Percentiles rank a stretch among this genome's conserved stretches.
Evolutionary conservation across 2,329 filamentous ascomycete genomes (phyloP).

Genomic region (Talaromyces atroroseus): DNA sequence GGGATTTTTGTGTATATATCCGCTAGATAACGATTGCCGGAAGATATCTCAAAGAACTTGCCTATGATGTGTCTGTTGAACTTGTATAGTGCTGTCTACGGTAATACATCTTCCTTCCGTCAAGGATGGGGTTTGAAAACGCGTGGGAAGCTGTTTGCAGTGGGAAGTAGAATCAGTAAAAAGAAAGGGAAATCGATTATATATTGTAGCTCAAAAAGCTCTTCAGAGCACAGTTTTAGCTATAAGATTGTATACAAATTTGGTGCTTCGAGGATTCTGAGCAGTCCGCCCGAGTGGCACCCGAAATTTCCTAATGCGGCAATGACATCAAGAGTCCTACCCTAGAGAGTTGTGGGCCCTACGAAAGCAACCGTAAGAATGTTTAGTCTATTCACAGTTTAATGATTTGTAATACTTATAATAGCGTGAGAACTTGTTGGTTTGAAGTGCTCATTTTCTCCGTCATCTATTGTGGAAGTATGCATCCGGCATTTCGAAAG

Average conservation of each 20-base stretch:
- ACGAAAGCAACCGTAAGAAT: no score
- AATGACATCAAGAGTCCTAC: background rate
- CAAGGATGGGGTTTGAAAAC: background rate
- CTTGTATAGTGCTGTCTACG: background rate
- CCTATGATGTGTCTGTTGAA: background rate
- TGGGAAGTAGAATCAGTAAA: background rate
- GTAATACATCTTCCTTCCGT: background rate
- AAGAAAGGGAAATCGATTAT: background rate
- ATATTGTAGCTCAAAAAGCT: background rate
- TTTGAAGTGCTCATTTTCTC: no score
- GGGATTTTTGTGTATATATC: background rate
- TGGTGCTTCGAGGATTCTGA: background rate
- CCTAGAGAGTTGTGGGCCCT: background rate
- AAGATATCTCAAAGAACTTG: no score
- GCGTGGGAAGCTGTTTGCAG: background rate
- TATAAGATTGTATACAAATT: background rate
- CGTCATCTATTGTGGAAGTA: no score
- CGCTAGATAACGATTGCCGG: background rate
- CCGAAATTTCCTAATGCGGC: background rate
- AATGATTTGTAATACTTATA: background rate
- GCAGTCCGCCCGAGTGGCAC: background rate
- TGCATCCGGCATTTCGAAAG: background rate
- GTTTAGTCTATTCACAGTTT: background rate
- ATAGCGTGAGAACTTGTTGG: background rate
- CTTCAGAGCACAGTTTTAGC: background rate